Evolutionary conservation across 306 rosid species (phyloP), one percentile per base, ranked within the genome.

Genomic region (Arachis hypogaea): DNA sequence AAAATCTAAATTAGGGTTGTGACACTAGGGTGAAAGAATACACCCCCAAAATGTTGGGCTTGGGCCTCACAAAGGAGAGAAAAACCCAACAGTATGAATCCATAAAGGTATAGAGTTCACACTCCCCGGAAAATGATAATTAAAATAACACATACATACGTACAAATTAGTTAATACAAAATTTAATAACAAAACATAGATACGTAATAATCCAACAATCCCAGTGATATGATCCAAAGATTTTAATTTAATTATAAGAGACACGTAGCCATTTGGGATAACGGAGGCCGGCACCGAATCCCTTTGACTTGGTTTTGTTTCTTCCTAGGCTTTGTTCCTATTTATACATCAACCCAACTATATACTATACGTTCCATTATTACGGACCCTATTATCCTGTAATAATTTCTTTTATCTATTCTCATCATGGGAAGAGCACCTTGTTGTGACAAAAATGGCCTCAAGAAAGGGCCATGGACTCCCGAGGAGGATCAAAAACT

Each of bases 391-490:
- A 77, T 75, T 44, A 1, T 69, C 16, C 6, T 28, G 10, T 75
- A 33, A 50, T 60, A 8, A 8, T 59, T 58, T 43, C 43, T 69
- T 64, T 45, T 64, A 54, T 51, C 72, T 7, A 51, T 43, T 66
- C 56, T 66, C 14, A 30, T 57, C 36, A 91, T 94, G 99, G 98
- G 98, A 16, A 88, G 99, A 88, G 79, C 92, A 82, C 99, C 99
- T 5, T 95, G 98, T 75, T 95, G 99, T 71, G 97, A 92, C 3
- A 95, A 90, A 59, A 90, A 74, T 66, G 99, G 98, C 2, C 96
- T 95, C 40, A 92, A 92, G 78, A 95, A 92, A 82, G 99, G 99
- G 0, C 99, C 99, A 9, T 95, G 99, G 99, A 95, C 93, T 0
- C 73, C 93, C 1, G 98, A 95, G 52, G 99, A 95, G 66, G 98